phyloP scores from a whole-genome alignment of 2,329 filamentous ascomycete species.

The Paramyrothecium roridum region DNA sequence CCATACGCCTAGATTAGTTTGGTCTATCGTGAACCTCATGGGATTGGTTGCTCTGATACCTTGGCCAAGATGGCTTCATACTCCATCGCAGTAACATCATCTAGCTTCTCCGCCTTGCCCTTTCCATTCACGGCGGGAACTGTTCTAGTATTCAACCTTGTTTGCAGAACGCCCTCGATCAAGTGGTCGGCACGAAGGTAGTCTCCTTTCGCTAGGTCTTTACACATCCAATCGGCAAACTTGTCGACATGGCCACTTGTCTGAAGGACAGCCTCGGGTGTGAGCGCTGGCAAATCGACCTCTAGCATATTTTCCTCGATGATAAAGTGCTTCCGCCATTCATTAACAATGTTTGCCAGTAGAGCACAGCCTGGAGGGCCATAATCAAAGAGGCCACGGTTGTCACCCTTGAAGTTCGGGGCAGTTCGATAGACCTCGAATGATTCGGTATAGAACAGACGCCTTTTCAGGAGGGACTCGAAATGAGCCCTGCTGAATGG shows the following conservation, averaged over 20 bases:
- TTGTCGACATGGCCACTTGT: conserved; percentile 96
- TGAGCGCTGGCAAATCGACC: conserved; percentile 91
- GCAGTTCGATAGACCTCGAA: conserved; percentile 98
- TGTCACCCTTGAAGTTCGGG: no score
- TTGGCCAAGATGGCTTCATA: conserved; percentile 88
- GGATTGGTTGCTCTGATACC: no score
- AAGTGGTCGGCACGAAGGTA: conserved; percentile 95
- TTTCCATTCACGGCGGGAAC: no score
- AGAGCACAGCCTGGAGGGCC: conserved; percentile 84
- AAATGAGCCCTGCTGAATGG: no score
- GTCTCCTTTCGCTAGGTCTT: conserved; percentile 95
- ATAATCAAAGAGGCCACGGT: conserved; percentile 89
- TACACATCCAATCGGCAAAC: conserved; percentile 99
- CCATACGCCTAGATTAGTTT: no score
- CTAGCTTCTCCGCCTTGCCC: conserved; percentile 82
- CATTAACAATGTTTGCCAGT: conserved; percentile 82
- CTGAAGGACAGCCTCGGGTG: conserved; percentile 90
- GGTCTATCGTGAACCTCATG: no score
- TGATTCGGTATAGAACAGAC: conserved; percentile 90
- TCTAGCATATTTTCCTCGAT: conserved; percentile 93
- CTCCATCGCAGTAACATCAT: conserved; percentile 81
- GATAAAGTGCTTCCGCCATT: conserved; percentile 92
- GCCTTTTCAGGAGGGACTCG: conserved; percentile 81
- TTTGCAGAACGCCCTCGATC: conserved; percentile 93
- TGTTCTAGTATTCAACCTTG: conserved; percentile 68